These are phyloP conservation scores for Umbellularia californica DNA, from an alignment of 164 flowering plant genomes.

Conservation along the genomic window DNA sequence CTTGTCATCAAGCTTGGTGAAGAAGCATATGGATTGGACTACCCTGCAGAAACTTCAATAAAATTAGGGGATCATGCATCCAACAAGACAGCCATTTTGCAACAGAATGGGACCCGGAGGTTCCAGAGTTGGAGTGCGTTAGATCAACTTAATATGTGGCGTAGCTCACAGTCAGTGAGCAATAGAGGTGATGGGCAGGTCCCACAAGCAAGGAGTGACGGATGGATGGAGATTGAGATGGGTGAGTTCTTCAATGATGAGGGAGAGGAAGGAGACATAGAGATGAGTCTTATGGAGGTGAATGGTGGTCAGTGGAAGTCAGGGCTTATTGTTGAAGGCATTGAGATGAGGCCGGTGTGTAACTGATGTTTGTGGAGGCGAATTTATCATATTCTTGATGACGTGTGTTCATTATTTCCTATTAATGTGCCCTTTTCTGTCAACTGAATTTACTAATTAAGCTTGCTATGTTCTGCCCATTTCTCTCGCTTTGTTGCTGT, in stretches of 20 bases:
- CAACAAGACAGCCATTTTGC: conserved; percentile 1
- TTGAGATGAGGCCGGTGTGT: conserved; percentile 53
- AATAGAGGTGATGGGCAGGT: background rate
- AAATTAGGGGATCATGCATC: background rate
- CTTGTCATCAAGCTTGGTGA: conserved; percentile 22
- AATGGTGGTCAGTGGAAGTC: conserved; percentile 33
- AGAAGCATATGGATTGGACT: conserved; percentile 17
- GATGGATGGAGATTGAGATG: conserved; percentile 54
- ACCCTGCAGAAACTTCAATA: conserved; percentile 25
- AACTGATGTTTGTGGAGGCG: background rate
- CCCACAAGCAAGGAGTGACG: conserved; percentile 36
- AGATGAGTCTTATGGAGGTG: conserved; percentile 36
- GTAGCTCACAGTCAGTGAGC: background rate
- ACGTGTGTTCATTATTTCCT: too few relatives aligned
- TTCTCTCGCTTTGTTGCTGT: too few relatives aligned
- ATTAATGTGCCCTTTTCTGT: too few relatives aligned
- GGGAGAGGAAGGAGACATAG: conserved; percentile 33
- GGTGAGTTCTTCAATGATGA: conserved; percentile 40
- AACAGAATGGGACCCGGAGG: background rate
- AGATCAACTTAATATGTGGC: conserved; percentile 1
- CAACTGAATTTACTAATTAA: too few relatives aligned
- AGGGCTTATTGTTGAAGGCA: conserved; percentile 56
- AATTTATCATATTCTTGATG: too few relatives aligned
- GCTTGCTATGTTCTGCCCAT: too few relatives aligned
- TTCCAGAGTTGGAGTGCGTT: background rate